Percentiles rank a stretch among this genome's conserved stretches.
Evolutionary conservation across 1,284 basidiomycete genomes (phyloP).

Genomic region (Filobasidium uniguttulatum): DNA sequence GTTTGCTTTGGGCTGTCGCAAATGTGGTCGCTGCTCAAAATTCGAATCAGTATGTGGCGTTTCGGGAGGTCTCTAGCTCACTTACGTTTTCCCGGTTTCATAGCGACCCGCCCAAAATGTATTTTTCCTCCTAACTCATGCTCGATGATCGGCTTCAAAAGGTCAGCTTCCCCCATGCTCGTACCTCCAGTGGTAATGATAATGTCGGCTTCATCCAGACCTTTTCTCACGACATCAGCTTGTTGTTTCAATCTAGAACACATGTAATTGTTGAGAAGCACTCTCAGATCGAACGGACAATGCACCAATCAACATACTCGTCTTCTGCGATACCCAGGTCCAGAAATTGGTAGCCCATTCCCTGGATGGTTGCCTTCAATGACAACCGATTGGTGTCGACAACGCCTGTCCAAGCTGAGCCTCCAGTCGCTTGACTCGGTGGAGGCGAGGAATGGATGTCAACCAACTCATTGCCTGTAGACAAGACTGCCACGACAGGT

Average conservation of each 20-base stretch:
- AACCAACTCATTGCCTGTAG: slow-evolving; percentile 69
- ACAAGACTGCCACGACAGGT: slow-evolving; percentile 62
- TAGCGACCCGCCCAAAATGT: slow-evolving; percentile 57
- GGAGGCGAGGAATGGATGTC: slow-evolving; percentile 43
- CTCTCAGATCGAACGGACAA: not conserved
- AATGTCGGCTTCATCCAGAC: slow-evolving; percentile 53
- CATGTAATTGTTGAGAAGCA: too few relatives aligned
- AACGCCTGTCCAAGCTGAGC: slow-evolving; percentile 47
- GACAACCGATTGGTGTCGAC: slow-evolving; percentile 76
- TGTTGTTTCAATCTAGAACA: slow-evolving; percentile 48
- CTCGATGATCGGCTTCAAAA: slow-evolving; percentile 77
- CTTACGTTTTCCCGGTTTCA: slow-evolving; percentile 37
- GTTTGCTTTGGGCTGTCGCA: slow-evolving; percentile 49
- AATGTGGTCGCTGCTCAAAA: slow-evolving; percentile 69
- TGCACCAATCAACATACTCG: slow-evolving; percentile 39
- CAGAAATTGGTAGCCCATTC: slow-evolving; percentile 59
- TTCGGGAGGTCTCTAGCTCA: not conserved
- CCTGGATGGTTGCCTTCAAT: slow-evolving; percentile 52
- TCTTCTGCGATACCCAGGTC: slow-evolving; percentile 70
- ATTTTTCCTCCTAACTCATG: slow-evolving; percentile 56
- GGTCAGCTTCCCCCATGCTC: slow-evolving; percentile 74
- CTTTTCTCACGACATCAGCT: slow-evolving; percentile 45
- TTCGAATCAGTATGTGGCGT: not conserved
- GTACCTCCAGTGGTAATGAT: slow-evolving; percentile 76
- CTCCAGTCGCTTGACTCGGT: not conserved